Conservation (phyloP, 192 early-diverging fungal species). For the Glomus cerebriforme region DNA sequence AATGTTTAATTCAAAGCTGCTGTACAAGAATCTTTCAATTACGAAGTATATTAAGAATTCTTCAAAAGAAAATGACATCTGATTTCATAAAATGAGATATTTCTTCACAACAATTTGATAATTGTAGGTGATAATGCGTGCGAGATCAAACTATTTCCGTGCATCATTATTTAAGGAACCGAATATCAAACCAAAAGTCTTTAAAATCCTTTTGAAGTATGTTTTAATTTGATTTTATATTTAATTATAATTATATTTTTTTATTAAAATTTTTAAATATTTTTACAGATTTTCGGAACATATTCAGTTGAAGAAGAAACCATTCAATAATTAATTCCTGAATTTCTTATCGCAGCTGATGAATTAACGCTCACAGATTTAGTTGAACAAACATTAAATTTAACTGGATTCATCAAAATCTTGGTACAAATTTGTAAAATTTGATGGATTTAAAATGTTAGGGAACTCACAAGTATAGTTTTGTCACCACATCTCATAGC, state of each 20-base stretch:
- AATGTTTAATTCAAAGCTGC: too few species aligned
- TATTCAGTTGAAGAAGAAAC: background rate
- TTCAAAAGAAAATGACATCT: too few species aligned
- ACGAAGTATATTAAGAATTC: too few species aligned
- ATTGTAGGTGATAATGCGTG: background rate
- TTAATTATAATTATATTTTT: background rate
- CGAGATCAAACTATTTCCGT: slow-evolving; percentile 16
- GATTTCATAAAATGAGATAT: too few species aligned
- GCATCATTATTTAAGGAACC: background rate
- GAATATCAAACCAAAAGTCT: slow-evolving; percentile 10
- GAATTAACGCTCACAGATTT: background rate
- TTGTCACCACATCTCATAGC: too few species aligned
- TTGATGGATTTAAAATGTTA: background rate
- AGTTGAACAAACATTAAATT: background rate
- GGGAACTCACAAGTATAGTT: too few species aligned
- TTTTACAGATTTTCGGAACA: background rate
- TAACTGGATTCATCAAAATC: background rate
- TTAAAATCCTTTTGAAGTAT: slow-evolving; percentile 7
- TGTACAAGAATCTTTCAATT: too few species aligned
- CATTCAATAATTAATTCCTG: background rate
- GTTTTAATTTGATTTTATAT: background rate
- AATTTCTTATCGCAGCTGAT: background rate
- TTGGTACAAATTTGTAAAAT: background rate
- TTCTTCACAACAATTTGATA: too few species aligned
- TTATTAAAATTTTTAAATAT: background rate